Evolutionary conservation across 148 eudicot genomes (phyloP), one percentile per base, ranked within the genome.

Genomic region (Beta vulgaris): DNA sequence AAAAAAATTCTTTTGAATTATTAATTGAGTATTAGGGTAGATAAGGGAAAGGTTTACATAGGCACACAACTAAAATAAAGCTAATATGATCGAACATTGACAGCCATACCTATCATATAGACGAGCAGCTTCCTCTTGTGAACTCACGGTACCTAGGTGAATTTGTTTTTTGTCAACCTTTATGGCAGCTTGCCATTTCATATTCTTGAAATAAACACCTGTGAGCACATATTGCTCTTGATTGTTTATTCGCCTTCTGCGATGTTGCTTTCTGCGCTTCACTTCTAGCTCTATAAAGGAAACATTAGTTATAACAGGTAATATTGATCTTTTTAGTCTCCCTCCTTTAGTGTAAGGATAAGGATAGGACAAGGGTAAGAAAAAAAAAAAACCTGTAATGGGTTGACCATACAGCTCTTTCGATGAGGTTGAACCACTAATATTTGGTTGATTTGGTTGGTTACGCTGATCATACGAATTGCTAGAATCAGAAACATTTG

Each of bases 111-210:
- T 89, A 85, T 95, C 99, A 62, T 95, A 95, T 40, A 95, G 75
- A 49, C 78, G 87, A 49, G 97, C 97, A 80, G 99, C 99, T 76
- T 92, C 99, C 68, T 81, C 88, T 66, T 88, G 93, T 46, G 98
- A 84, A 26, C 86, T 88, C 28, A 95, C 90, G 25, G 99, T 95
- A 34, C 99, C 99, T 66, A 95, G 76, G 76, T 95, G 99, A 80
- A 95, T 91, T 83, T 95, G 99, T 80, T 89, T 92, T 86, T 89
- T 91, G 78, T 89, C 97, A 46, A 95, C 99, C 86, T 95, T 95
- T 35, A 95, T 92, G 21, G 99, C 99, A 31, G 99, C 98, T 85
- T 95, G 99, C 97, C 97, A 95, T 81, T 89, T 92, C 87, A 79
- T 76, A 74, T 95, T 95, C 90, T 95, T 95, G 83, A 83, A 85